These are phyloP conservation scores for Aureobasidium namibiae DNA, from an alignment of 2,329 filamentous ascomycete genomes.

Conservation along the genomic window DNA sequence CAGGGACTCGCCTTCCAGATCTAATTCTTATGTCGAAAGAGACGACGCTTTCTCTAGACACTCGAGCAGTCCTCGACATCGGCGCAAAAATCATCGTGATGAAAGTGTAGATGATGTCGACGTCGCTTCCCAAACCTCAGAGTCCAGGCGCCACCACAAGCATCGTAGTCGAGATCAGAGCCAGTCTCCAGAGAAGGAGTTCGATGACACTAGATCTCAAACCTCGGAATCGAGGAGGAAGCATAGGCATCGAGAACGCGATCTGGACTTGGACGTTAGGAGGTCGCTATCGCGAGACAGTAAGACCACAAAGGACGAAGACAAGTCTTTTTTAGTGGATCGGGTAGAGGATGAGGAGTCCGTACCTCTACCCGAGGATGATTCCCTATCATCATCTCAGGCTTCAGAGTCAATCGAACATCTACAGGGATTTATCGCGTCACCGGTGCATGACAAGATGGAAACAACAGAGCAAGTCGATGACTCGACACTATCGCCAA, in stretches of 20 bases:
- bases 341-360: conserved; percentile 51
- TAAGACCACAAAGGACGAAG: conserved; percentile 15
- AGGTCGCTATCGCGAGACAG: not conserved
- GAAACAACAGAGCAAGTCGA: not conserved
- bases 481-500: not conserved
- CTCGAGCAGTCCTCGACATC: conserved; percentile 16
- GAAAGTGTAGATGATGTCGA: conserved; percentile 17
- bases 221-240: conserved; percentile 8
- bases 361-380: conserved; percentile 35
- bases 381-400: conserved; percentile 18
- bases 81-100: conserved; percentile 16
- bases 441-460: not conserved
- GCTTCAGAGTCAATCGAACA: conserved; percentile 13
- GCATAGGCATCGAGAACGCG: conserved; percentile 3
- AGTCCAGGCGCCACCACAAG: not conserved
- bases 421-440: not conserved
- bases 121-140: conserved; percentile 13
- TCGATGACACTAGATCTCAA: not conserved
- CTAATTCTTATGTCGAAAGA: conserved; percentile 18
- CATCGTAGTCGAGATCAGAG: not conserved
- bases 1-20: conserved; percentile 17
- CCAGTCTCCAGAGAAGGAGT: not conserved
- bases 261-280: not conserved
- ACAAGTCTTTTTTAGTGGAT: conserved; percentile 56
- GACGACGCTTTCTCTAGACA: conserved; percentile 17